Percentiles rank a stretch among this genome's conserved stretches.
These are phyloP conservation scores for Aspergillus sergii DNA, from an alignment of 2,329 filamentous ascomycete species.

Conservation along the genomic window DNA sequence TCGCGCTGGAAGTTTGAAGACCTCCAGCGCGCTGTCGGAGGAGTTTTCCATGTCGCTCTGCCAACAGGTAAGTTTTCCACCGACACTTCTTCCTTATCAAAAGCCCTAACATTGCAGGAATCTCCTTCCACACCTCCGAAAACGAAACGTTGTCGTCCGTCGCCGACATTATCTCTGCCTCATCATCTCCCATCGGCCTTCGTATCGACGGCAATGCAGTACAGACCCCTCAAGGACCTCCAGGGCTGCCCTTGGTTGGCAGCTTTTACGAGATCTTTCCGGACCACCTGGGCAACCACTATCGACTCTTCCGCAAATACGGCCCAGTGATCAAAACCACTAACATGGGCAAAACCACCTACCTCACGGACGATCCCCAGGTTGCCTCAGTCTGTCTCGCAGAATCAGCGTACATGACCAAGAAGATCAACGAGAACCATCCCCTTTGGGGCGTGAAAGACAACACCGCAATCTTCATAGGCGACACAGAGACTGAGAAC, in stretches of 20 bases:
- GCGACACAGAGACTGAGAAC: conserved; percentile 28
- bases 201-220: conserved; percentile 27
- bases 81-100: neutral
- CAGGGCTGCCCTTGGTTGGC: conserved; percentile 43
- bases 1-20: conserved; percentile 51
- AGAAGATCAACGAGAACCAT: conserved; percentile 43
- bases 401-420: conserved; percentile 56
- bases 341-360: conserved; percentile 54
- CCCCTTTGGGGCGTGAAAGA: conserved; percentile 28
- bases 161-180: conserved; percentile 8
- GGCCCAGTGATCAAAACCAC: conserved; percentile 54
- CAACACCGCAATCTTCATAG: conserved; percentile 27
- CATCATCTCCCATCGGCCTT: conserved; percentile 18
- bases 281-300: conserved; percentile 59
- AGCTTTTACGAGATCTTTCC: conserved; percentile 58
- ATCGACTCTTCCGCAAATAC: conserved; percentile 55
- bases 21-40: conserved; percentile 57
- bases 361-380: conserved; percentile 53
- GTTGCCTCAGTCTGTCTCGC: conserved; percentile 49
- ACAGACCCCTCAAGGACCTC: conserved; percentile 23
- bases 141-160: conserved; percentile 9
- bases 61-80: conserved; percentile 45
- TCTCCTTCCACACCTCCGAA: conserved; percentile 15
- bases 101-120: conserved; percentile 4
- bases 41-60: conserved; percentile 49